These are phyloP conservation scores for Citrullus amarus DNA, from an alignment of 306 rosid genomes.

Conservation along the genomic window DNA sequence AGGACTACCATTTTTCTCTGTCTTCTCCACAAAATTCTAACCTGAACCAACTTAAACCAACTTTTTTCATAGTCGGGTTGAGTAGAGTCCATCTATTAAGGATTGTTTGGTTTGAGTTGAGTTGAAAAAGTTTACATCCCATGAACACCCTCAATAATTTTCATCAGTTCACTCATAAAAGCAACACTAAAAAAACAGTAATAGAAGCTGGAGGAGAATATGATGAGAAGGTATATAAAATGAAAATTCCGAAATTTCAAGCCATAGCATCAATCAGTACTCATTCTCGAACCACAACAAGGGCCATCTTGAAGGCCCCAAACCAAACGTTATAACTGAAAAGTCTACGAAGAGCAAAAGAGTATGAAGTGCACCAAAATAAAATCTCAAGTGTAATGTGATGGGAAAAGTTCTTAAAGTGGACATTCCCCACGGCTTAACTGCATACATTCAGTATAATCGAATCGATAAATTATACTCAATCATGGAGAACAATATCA, in stretches of 20 bases:
- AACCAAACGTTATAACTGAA: neutral
- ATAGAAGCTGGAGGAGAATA: neutral
- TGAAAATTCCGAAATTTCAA: neutral
- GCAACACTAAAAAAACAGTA: neutral
- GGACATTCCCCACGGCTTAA: neutral
- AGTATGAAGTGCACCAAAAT: neutral
- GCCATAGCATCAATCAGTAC: neutral
- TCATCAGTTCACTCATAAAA: neutral
- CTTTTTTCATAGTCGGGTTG: neutral
- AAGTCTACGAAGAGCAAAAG: neutral
- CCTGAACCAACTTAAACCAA: neutral
- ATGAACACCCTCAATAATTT: neutral
- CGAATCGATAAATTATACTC: neutral
- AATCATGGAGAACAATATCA: neutral
- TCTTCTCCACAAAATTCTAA: neutral
- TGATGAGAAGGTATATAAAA: neutral
- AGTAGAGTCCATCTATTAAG: too few species aligned
- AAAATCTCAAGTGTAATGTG: neutral
- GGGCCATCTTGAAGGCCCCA: neutral
- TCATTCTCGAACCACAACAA: neutral
- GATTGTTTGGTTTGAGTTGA: neutral
- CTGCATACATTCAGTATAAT: neutral
- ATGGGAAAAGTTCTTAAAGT: neutral
- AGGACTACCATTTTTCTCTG: neutral
- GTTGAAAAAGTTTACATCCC: neutral